These are phyloP conservation scores for Pythium apleroticum DNA, from an alignment of 352 stramenopile species.

Conservation along the genomic window DNA sequence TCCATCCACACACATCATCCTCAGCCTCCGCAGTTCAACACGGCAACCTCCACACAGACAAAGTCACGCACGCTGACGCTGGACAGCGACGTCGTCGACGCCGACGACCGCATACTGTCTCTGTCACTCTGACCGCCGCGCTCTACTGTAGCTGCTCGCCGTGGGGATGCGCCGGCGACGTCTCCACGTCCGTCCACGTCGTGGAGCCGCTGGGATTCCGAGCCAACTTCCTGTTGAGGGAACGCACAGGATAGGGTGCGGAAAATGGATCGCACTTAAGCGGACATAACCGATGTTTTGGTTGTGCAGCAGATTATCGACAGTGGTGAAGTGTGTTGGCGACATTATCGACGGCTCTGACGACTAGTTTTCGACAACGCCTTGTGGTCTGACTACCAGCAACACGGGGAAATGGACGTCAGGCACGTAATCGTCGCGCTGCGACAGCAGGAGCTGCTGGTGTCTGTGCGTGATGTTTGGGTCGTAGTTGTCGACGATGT, in stretches of 20 bases:
- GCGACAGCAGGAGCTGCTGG: neutral
- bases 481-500: constrained; percentile 44
- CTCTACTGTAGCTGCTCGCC: constrained; percentile 2
- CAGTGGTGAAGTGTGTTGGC: neutral
- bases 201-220: neutral
- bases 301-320: neutral
- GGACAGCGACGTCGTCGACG: constrained; percentile 30
- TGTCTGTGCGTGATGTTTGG: constrained; percentile 15
- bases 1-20: neutral
- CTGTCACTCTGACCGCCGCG: neutral
- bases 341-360: constrained; percentile 16
- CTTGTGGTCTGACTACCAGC: constrained; percentile 33
- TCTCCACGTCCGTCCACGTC: neutral
- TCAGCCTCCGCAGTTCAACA: constrained; percentile 3
- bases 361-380: neutral
- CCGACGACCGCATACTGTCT: constrained; percentile 23
- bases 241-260: neutral
- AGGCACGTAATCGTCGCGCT: constrained; percentile 49
- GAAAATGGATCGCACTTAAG: constrained; percentile 19
- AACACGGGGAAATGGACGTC: constrained; percentile 72
- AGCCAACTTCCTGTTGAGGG: neutral
- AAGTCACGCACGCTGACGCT: constrained; percentile 17
- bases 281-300: constrained; percentile 1
- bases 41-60: no score
- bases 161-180: neutral